These are phyloP conservation scores for Yamadazyma ubonensis DNA, from an alignment of 805 yeast genomes.

Conservation along the genomic window DNA sequence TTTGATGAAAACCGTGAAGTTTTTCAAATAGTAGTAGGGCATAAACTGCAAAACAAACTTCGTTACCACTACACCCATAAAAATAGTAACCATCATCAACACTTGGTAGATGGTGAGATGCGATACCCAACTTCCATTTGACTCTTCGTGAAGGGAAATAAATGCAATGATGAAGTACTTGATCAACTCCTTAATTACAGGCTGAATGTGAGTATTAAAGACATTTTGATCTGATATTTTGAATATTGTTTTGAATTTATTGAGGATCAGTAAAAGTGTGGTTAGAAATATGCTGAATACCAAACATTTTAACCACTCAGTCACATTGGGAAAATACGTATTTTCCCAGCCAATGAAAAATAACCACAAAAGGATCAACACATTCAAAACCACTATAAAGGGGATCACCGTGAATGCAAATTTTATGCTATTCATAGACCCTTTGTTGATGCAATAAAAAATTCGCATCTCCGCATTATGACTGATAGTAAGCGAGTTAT, in stretches of 20 bases:
- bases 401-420: slow-evolving; percentile 3
- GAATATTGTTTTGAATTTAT: slow-evolving; percentile 12
- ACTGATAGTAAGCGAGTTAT: slow-evolving; percentile 45
- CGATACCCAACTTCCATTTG: slow-evolving; percentile 5
- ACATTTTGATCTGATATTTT: slow-evolving; percentile 6
- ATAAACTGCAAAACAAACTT: slow-evolving; percentile 9
- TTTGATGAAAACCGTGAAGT: slow-evolving; percentile 10
- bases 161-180: slow-evolving; percentile 12
- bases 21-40: slow-evolving; percentile 10
- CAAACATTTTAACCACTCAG: slow-evolving; percentile 8
- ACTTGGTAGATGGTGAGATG: slow-evolving; percentile 7
- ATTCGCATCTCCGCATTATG: slow-evolving; percentile 6
- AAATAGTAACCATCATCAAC: slow-evolving; percentile 7
- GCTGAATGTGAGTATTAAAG: slow-evolving; percentile 13
- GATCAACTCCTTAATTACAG: slow-evolving; percentile 11
- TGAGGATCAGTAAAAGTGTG: slow-evolving; percentile 9
- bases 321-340: slow-evolving; percentile 6
- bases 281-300: slow-evolving; percentile 10
- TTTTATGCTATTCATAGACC: background rate
- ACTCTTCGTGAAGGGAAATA: slow-evolving; percentile 10
- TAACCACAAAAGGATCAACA: background rate
- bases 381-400: background rate
- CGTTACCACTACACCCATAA: background rate
- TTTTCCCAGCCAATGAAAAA: slow-evolving; percentile 3
- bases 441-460: background rate